These are phyloP conservation scores for Penicillium janthinellum DNA, from an alignment of 2,329 filamentous ascomycete species.

Conservation along the genomic window DNA sequence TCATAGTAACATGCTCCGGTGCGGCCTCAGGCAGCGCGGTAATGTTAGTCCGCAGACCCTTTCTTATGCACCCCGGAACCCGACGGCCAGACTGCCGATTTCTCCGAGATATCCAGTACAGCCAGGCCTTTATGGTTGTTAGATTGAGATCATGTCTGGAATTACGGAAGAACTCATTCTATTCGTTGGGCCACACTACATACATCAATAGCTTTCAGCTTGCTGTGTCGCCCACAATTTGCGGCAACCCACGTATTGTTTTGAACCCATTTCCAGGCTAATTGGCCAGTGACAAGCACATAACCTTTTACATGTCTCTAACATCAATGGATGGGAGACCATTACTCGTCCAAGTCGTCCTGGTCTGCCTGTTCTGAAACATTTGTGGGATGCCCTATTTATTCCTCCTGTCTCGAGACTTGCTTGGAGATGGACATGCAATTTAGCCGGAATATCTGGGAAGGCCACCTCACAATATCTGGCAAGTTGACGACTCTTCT, in stretches of 20 bases:
- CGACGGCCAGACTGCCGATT: background rate
- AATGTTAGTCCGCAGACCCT: background rate
- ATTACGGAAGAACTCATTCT: background rate
- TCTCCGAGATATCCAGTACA: background rate
- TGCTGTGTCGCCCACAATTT: background rate
- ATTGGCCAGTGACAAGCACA: background rate
- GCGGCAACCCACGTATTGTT: background rate
- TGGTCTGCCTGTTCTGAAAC: no score
- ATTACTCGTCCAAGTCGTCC: no score
- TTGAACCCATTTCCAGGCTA: background rate
- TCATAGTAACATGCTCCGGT: constrained; percentile 13
- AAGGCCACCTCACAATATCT: no score
- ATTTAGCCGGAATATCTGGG: no score
- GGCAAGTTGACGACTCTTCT: no score
- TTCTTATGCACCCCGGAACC: background rate
- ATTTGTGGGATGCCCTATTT: no score
- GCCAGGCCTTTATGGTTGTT: background rate
- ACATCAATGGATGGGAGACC: no score
- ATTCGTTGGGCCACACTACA: background rate
- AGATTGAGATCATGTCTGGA: background rate
- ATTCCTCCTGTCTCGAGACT: no score
- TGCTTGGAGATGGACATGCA: no score
- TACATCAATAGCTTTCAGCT: background rate
- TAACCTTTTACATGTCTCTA: no score
- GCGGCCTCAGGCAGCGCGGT: background rate